Percentiles rank a stretch among this genome's conserved stretches.
Evolutionary conservation across 805 yeast species (phyloP).

Genomic region (Starmerella vitae): DNA sequence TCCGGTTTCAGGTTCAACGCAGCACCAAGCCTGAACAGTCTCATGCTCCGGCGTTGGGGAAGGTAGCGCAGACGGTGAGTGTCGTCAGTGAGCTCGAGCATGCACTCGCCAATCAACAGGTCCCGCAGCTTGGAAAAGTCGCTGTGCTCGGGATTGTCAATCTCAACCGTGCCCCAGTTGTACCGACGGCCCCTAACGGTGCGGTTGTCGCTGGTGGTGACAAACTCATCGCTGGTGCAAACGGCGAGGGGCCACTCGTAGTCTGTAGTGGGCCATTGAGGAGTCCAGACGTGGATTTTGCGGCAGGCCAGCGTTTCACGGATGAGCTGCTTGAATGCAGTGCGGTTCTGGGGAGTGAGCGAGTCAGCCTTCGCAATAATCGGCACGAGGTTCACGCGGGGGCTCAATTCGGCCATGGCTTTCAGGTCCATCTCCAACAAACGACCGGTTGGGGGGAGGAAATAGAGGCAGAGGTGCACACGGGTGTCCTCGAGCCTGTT

Average conservation of each 20-base stretch:
- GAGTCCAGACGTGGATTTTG: conserved; percentile 52
- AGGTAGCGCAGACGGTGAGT: conserved; percentile 77
- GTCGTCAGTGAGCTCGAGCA: conserved; percentile 66
- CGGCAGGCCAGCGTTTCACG: conserved; percentile 74
- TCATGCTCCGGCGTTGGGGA: conserved; percentile 40
- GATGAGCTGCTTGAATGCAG: conserved; percentile 52
- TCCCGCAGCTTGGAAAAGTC: conserved; percentile 74
- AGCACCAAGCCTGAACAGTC: conserved; percentile 18
- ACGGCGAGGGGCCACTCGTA: conserved; percentile 59
- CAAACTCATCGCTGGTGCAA: conserved; percentile 53
- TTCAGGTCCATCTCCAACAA: conserved; percentile 81
- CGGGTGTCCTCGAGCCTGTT: conserved; percentile 45
- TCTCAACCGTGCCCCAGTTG: conserved; percentile 85
- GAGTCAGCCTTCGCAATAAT: conserved; percentile 84
- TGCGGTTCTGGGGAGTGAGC: conserved; percentile 55
- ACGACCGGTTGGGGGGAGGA: conserved; percentile 84
- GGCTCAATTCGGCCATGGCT: conserved; percentile 69
- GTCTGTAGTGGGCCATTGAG: conserved; percentile 22
- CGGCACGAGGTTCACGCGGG: conserved; percentile 77
- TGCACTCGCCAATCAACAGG: conserved; percentile 63
- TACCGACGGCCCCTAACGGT: conserved; percentile 67
- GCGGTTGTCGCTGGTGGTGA: conserved; percentile 43
- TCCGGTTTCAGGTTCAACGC: conserved; percentile 6
- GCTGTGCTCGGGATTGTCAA: conserved; percentile 73
- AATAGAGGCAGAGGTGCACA: conserved; percentile 82